A percentile compares a stretch with the other conserved stretches of the same genome.
Conservation (phyloP, 768 basidiomycete genomes). For the Lactarius pseudohatsudake region DNA sequence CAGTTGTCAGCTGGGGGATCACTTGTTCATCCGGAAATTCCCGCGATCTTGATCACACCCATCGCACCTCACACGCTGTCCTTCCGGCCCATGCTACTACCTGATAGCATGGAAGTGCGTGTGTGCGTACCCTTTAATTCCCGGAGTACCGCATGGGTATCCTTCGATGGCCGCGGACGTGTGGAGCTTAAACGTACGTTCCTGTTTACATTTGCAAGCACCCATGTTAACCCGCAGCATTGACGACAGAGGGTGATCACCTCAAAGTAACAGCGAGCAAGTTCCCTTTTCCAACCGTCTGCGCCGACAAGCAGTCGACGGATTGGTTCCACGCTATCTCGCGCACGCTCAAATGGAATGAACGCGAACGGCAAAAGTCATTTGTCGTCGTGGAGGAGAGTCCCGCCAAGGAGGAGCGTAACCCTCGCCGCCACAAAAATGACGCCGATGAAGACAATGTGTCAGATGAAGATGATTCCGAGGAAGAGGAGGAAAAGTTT, state of each 20-base stretch:
- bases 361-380: constrained; percentile 96
- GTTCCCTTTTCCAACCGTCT: constrained; percentile 98
- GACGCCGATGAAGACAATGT: constrained; percentile 35
- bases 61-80: constrained; percentile 98
- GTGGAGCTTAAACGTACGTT: constrained; percentile 90
- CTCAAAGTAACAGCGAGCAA: constrained; percentile 97
- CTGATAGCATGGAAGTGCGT: constrained; percentile 97
- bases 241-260: constrained; percentile 87
- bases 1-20: constrained; percentile 93
- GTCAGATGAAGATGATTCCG: constrained; percentile 49
- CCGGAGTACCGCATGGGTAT: constrained; percentile 97
- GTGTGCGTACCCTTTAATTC: constrained; percentile 99
- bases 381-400: constrained; percentile 97
- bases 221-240: constrained; percentile 18
- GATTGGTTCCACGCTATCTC: constrained; percentile 99
- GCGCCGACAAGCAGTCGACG: constrained; percentile 94
- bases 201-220: background rate
- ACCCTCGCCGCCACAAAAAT: background rate
- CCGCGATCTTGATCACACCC: constrained; percentile 92
- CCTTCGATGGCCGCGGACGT: constrained; percentile 95
- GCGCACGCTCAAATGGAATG: constrained; percentile 98
- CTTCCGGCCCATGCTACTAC: constrained; percentile 97
- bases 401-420: constrained; percentile 42
- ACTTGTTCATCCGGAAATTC: constrained; percentile 96
- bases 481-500: constrained; percentile 71